phyloP scores from a whole-genome alignment of 495 filamentous ascomycete species.

The Podospora anserina region DNA sequence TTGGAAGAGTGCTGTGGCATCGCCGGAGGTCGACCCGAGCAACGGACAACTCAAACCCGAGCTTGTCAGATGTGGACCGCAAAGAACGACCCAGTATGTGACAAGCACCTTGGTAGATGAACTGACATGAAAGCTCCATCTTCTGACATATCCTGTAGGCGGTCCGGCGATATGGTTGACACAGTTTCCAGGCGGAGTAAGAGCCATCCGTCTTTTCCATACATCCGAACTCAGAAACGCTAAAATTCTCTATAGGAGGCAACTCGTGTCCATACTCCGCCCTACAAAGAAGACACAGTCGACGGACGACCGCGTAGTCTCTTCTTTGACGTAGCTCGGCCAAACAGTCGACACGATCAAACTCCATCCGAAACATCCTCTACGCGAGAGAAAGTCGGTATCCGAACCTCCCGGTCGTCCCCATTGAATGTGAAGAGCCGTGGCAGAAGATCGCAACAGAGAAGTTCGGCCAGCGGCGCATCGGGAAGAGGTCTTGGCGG shows the following conservation, averaged over 20 bases:
- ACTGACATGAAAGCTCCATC: neutral
- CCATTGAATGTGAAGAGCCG: neutral
- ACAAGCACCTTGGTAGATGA: neutral
- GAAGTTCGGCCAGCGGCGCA: neutral
- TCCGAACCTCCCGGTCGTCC: neutral
- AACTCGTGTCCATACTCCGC: conserved; percentile 46
- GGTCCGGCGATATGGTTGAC: conserved; percentile 16
- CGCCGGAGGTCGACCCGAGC: conserved; percentile 32
- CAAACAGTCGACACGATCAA: neutral
- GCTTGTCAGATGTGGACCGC: neutral
- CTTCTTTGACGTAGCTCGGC: conserved; percentile 46
- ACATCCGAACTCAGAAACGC: too few relatives aligned
- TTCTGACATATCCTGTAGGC: neutral
- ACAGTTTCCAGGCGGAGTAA: conserved; percentile 27
- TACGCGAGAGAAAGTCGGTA: conserved; percentile 2
- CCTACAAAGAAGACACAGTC: conserved; percentile 33
- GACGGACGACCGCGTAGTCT: conserved; percentile 40
- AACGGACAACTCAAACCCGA: neutral
- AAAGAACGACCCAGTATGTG: neutral
- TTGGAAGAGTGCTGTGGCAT: conserved; percentile 43
- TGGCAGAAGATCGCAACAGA: neutral
- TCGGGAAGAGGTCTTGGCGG: neutral
- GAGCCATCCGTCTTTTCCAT: neutral
- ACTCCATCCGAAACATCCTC: conserved; percentile 8
- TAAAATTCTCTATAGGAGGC: conserved; percentile 38